Evolutionary conservation across 352 stramenopile genomes (phyloP), one percentile per base, ranked within the genome.

Genomic region (Phytophthora aleatoria): DNA sequence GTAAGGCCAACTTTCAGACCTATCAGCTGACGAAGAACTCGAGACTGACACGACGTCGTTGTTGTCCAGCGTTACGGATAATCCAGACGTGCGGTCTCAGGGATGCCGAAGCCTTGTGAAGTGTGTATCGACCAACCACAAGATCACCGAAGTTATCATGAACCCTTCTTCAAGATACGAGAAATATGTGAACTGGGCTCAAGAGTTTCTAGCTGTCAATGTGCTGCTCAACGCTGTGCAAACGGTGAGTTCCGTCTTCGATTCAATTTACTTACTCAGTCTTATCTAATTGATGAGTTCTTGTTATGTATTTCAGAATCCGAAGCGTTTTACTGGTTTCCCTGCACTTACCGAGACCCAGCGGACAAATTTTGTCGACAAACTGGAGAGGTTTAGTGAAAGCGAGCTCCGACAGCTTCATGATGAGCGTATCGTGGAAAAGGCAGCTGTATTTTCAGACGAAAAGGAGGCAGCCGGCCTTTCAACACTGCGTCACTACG

Each of bases 281-380:
- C 7, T 44, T 50, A 20, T 10, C 28, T 50, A 20, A 43, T 20
- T 42, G 20, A 3, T 41, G 28, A 33, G 28, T 33, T 33, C 20
- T 33, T 33, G 28, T n/a, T 20, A 1, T 56, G 36, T 5, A 42
- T 57, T 28, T 7, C 20, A 74, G 66, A 50, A 61, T 30, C 30
- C 57, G 24, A 63, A 69, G 11, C 42, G 39, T 11, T 75, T 75
- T 57, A 36, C 71, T 68, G 68, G 74, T 15, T 83, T 84, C 44
- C 68, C 68, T 1, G 50, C 58, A 7, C 64, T 91, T 1, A 81
- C 75, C 4, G 73, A 85, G 11, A 55, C 56, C 0, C 62, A 85
- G 27, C 77, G 82, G 11, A 86, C 79, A 13, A 91, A 90, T 30
- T 87, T 91, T 50, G 72, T 93, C 27, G 62, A 87, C 26, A 93